Conservation (phyloP, 2,329 filamentous ascomycete genomes). For the Penicillium aurantiogriseum region DNA sequence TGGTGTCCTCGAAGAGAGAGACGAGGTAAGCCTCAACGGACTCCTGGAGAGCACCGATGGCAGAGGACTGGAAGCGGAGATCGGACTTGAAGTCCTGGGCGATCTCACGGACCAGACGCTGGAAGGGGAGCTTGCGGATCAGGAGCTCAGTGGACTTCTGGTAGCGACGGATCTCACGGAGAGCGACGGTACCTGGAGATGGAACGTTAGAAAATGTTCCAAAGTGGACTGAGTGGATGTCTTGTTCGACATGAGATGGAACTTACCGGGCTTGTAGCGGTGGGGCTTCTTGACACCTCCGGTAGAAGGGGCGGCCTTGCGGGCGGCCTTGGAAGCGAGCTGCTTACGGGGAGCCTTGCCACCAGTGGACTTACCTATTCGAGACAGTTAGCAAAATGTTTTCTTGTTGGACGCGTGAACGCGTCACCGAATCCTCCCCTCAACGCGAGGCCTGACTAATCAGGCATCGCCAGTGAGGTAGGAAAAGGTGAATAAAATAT, state of each 20-base stretch:
- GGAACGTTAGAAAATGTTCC: constrained; percentile 24
- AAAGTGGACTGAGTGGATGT: too few relatives aligned
- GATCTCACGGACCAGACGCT: constrained; percentile 95
- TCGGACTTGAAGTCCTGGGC: constrained; percentile 94
- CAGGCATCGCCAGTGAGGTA: constrained; percentile 17
- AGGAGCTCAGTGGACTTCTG: constrained; percentile 96
- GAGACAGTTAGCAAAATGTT: constrained; percentile 29
- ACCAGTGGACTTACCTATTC: constrained; percentile 69
- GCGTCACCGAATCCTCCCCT: constrained; percentile 5
- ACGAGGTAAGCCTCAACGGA: constrained; percentile 98
- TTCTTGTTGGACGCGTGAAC: constrained; percentile 17
- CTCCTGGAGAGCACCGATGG: constrained; percentile 96
- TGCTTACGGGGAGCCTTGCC: constrained; percentile 83
- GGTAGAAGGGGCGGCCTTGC: constrained; percentile 96
- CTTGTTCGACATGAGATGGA: background rate
- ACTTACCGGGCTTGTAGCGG: constrained; percentile 75
- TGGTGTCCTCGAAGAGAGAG: constrained; percentile 97
- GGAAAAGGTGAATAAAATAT: constrained; percentile 7
- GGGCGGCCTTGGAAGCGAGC: constrained; percentile 97
- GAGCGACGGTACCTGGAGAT: constrained; percentile 74
- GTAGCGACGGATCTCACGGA: constrained; percentile 97
- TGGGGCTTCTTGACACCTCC: constrained; percentile 97
- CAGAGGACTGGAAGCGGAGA: constrained; percentile 96
- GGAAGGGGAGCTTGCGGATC: constrained; percentile 96
- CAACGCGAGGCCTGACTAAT: background rate